Evolutionary conservation across 2,329 filamentous ascomycete genomes (phyloP).

Genomic region (Colletotrichum sp.): DNA sequence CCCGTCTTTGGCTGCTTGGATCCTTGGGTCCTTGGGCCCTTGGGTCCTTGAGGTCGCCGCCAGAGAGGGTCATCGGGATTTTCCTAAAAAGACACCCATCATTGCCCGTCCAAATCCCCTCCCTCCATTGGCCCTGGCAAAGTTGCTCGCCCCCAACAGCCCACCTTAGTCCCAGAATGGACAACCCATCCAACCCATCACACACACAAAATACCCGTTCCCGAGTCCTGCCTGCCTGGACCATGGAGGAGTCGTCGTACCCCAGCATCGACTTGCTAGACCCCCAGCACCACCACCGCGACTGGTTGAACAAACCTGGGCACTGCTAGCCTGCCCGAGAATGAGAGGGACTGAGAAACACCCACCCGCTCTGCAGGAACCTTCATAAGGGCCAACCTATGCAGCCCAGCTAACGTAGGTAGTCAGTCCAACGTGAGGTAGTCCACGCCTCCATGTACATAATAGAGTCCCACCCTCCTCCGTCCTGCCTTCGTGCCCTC

Average conservation of each 20-base stretch:
- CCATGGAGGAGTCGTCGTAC: constrained; percentile 10
- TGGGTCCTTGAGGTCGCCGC: background rate
- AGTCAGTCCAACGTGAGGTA: background rate
- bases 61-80: background rate
- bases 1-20: background rate
- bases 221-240: constrained; percentile 18
- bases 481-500: background rate
- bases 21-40: background rate
- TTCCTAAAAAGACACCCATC: constrained; percentile 16
- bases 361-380: background rate
- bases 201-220: constrained; percentile 12
- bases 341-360: constrained; percentile 2
- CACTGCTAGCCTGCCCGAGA: background rate
- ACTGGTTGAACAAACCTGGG: constrained; percentile 14
- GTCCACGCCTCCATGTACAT: constrained; percentile 15
- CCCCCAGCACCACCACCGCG: constrained; percentile 1
- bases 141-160: background rate
- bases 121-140: background rate
- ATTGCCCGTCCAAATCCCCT: background rate
- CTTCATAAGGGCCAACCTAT: background rate
- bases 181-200: background rate
- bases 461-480: constrained; percentile 18
- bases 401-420: background rate
- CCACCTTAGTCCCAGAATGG: constrained; percentile 14
- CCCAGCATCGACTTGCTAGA: constrained; percentile 9